Percentiles rank a stretch among this genome's conserved stretches.
Evolutionary conservation across 2,329 filamentous ascomycete species (phyloP).

Genomic region (Apiospora phragmitis): DNA sequence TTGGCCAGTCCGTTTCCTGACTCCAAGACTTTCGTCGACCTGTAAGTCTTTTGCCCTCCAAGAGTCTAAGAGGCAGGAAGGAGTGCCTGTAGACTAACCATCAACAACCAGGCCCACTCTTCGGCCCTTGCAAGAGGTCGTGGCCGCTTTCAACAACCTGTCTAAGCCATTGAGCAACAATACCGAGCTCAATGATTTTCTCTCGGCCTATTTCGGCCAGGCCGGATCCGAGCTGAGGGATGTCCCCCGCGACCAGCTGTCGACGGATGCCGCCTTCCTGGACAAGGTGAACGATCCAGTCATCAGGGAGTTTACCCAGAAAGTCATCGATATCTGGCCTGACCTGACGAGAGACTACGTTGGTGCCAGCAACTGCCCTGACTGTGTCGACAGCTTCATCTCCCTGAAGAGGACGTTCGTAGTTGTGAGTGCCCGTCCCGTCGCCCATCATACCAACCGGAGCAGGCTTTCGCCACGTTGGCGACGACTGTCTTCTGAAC

Average conservation of each 20-base stretch:
- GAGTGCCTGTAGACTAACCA: neutral
- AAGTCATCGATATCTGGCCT: conserved; percentile 71
- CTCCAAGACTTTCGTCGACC: conserved; percentile 72
- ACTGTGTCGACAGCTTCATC: conserved; percentile 65
- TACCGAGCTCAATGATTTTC: conserved; percentile 60
- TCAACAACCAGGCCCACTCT: conserved; percentile 55
- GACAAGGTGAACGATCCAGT: conserved; percentile 56
- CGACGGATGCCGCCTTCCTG: conserved; percentile 60
- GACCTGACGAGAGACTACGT: conserved; percentile 63
- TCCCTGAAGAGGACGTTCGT: conserved; percentile 68
- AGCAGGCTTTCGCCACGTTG: neutral
- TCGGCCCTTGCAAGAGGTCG: conserved; percentile 58
- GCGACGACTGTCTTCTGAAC: neutral
- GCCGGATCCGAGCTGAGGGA: conserved; percentile 63
- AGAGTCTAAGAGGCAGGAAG: neutral
- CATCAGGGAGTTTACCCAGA: conserved; percentile 59
- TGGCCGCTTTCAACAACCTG: conserved; percentile 60
- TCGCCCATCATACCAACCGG: neutral
- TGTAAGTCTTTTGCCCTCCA: conserved; percentile 43
- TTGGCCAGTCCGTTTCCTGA: conserved; percentile 64
- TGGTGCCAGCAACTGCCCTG: conserved; percentile 52
- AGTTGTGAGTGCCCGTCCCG: conserved; percentile 35
- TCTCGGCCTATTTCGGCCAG: conserved; percentile 62
- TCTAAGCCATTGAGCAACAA: conserved; percentile 63
- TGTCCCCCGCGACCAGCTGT: conserved; percentile 51